Conservation (phyloP, 306 rosid genomes). For the Trifolium dubium region DNA sequence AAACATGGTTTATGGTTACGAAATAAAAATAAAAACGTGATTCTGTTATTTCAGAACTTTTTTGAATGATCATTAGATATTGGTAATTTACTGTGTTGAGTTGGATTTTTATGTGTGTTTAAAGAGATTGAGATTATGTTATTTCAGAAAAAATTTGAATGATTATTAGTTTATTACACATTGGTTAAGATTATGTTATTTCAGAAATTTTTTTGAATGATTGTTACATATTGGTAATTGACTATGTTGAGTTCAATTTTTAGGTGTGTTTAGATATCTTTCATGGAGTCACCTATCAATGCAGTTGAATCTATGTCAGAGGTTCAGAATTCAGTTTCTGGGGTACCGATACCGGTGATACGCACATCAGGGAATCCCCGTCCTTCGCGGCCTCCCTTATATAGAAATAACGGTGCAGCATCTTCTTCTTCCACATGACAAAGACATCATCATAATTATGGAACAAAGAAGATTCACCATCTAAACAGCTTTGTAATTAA, state of each 20-base stretch:
- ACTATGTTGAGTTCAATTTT: conserved; percentile 51
- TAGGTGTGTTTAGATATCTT: conserved; percentile 36
- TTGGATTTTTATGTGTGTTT: neutral
- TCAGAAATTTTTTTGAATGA: conserved; percentile 41
- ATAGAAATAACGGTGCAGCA: conserved; percentile 56
- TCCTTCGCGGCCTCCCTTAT: conserved; percentile 58
- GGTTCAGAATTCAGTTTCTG: conserved; percentile 62
- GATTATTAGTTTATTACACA: conserved; percentile 22
- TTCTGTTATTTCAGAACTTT: conserved; percentile 36
- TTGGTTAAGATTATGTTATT: conserved; percentile 43
- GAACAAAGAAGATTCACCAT: conserved; percentile 49
- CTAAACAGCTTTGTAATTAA: conserved; percentile 52
- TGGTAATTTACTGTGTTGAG: neutral
- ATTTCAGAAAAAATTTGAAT: conserved; percentile 39
- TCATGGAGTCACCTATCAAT: conserved; percentile 65
- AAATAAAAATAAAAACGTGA: no score
- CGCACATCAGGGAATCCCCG: conserved; percentile 54
- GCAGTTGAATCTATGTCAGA: conserved; percentile 59
- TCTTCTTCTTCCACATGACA: conserved; percentile 50
- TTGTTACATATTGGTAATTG: conserved; percentile 44
- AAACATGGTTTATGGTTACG: no score
- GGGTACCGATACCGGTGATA: conserved; percentile 4
- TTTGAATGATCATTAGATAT: conserved; percentile 27
- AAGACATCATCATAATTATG: conserved; percentile 26
- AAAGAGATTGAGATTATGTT: conserved; percentile 42